Evolutionary conservation across 345 rosid species (phyloP).

Genomic region (Excoecaria cochinchinensis): DNA sequence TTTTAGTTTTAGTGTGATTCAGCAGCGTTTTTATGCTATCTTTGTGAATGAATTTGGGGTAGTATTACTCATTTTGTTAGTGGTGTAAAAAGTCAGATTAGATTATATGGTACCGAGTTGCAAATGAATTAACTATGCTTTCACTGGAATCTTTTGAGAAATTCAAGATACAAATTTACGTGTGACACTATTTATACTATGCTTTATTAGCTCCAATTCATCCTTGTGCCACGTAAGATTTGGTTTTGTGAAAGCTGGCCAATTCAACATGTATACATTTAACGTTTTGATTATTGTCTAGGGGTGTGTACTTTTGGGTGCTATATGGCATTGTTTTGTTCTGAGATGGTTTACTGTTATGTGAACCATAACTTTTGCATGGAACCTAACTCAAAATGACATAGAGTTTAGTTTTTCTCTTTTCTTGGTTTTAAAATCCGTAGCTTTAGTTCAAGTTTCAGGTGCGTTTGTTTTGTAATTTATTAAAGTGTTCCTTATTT

Average conservation of each 20-base stretch:
- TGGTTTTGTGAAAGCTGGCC: neutral
- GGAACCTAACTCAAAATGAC: neutral
- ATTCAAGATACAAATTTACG: neutral
- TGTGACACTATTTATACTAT: neutral
- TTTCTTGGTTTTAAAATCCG: neutral
- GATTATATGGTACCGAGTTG: neutral
- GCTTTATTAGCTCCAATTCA: neutral
- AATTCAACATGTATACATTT: neutral
- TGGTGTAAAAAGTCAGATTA: neutral
- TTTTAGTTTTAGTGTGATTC: neutral
- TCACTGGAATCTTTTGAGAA: neutral
- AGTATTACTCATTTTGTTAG: neutral
- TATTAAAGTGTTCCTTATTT: neutral
- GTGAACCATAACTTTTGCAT: constrained; percentile 10
- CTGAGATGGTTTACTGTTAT: neutral
- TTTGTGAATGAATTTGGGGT: neutral
- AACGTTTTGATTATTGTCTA: neutral
- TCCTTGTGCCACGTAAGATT: neutral
- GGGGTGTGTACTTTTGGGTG: neutral
- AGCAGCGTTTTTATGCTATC: neutral
- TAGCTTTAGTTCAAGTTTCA: neutral
- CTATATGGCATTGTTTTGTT: neutral
- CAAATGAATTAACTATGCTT: neutral
- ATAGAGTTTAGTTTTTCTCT: neutral
- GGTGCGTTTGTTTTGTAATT: neutral